Conservation (phyloP, 169 alveolate genomes). For the Plasmodium knowlesi region DNA sequence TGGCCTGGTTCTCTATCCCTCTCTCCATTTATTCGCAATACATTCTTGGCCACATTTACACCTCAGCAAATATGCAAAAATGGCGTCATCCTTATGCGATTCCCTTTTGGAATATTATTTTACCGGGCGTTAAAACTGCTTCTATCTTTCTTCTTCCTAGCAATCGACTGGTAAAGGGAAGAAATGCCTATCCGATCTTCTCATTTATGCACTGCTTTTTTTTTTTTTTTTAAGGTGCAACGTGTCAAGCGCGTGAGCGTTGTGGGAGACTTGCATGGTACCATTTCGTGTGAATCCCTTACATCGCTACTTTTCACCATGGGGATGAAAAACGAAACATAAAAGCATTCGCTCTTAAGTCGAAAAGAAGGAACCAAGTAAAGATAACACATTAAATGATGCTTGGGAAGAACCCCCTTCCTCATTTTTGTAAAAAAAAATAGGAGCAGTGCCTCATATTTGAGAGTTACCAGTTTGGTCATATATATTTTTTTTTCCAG, state of each 20-base stretch:
- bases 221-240: not conserved
- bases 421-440: not conserved
- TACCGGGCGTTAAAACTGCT: not conserved
- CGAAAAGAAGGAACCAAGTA: not conserved
- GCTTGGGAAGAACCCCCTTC: not conserved
- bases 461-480: not conserved
- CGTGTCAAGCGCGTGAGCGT: not conserved
- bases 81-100: not conserved
- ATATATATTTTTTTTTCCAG: not conserved
- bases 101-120: not conserved
- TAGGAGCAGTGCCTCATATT: not conserved
- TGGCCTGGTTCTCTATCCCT: not conserved
- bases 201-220: not conserved
- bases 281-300: not conserved
- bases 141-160: not conserved
- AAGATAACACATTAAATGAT: not conserved
- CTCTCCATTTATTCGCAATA: not conserved
- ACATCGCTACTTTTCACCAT: not conserved
- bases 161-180: not conserved
- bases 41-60: not conserved
- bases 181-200: not conserved
- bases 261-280: not conserved
- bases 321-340: not conserved
- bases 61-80: not conserved
- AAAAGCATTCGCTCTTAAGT: not conserved